phyloP scores from a whole-genome alignment of 2,329 filamentous ascomycete species.

The Stagonosporopsis rhizophila region DNA sequence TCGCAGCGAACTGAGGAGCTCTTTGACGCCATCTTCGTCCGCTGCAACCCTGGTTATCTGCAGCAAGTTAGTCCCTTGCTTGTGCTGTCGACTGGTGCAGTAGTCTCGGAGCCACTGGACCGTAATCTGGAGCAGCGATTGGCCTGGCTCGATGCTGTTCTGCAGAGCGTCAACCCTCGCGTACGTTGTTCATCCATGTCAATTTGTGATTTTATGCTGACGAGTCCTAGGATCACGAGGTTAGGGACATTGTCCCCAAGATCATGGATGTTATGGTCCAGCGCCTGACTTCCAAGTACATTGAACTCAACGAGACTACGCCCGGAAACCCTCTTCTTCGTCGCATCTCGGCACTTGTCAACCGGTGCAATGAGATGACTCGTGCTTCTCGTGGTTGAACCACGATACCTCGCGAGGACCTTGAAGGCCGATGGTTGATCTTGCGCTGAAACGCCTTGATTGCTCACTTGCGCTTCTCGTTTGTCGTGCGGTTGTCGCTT shows the following conservation, averaged over 20 bases:
- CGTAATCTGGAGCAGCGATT: conserved; percentile 63
- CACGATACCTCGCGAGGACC: conserved; percentile 22
- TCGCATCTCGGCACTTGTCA: conserved; percentile 57
- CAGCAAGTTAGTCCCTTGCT: conserved; percentile 63
- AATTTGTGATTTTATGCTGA: conserved; percentile 20
- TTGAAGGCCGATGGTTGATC: conserved; percentile 10
- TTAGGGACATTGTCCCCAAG: conserved; percentile 63
- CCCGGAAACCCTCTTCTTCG: conserved; percentile 61
- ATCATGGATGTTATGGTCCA: conserved; percentile 67
- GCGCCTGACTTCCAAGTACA: conserved; percentile 64
- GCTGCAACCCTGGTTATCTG: conserved; percentile 64
- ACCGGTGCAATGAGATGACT: conserved; percentile 43
- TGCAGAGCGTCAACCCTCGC: conserved; percentile 61
- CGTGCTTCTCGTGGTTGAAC: conserved; percentile 29
- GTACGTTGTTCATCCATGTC: conserved; percentile 49
- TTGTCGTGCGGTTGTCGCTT: background rate
- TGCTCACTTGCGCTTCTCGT: background rate
- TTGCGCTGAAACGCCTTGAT: conserved; percentile 42
- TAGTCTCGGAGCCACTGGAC: conserved; percentile 64
- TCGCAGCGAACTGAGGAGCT: conserved; percentile 64
- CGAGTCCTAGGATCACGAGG: conserved; percentile 57
- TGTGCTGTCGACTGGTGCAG: conserved; percentile 66
- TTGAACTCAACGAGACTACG: conserved; percentile 61
- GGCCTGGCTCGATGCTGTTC: conserved; percentile 64
- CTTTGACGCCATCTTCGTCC: conserved; percentile 68